Percentiles rank a stretch among this genome's conserved stretches.
Evolutionary conservation across 2,329 filamentous ascomycete genomes (phyloP).

Genomic region (Sporothrix mexicana): DNA sequence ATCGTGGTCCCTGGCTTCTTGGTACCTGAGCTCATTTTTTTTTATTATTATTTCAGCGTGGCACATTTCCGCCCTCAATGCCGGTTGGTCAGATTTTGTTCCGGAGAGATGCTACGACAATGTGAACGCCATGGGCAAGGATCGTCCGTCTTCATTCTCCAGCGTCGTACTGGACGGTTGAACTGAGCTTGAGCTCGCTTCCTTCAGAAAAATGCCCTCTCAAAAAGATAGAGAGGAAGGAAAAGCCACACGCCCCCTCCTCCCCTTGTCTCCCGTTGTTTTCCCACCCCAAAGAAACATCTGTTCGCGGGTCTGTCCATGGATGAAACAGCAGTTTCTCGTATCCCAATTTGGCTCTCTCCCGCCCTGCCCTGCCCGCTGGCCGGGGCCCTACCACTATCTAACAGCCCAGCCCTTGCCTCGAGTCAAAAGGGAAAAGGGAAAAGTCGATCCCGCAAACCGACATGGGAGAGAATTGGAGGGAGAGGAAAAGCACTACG

Average conservation of each 20-base stretch:
- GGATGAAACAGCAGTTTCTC: constrained; percentile 53
- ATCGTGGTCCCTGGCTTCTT: not conserved
- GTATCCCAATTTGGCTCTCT: constrained; percentile 50
- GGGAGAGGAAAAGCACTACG: not conserved
- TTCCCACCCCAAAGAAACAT: constrained; percentile 34
- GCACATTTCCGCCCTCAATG: not conserved
- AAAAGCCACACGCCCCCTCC: constrained; percentile 29
- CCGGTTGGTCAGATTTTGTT: constrained; percentile 3
- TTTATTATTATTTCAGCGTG: not conserved
- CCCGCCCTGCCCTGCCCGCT: constrained; percentile 29
- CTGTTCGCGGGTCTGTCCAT: constrained; percentile 41
- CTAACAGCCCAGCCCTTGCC: no score
- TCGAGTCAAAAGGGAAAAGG: constrained; percentile 12
- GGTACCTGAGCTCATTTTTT: constrained; percentile 17
- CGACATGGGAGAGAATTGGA: not conserved
- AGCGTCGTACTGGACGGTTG: constrained; percentile 27
- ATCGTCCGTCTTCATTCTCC: not conserved
- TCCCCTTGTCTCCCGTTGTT: constrained; percentile 34
- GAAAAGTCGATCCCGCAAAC: not conserved
- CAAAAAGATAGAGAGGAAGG: not conserved
- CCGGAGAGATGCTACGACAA: not conserved
- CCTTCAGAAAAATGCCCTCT: not conserved
- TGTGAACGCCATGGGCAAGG: not conserved
- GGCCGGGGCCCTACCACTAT: constrained; percentile 3
- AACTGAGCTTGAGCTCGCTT: constrained; percentile 24